Evolutionary conservation across 768 basidiomycete genomes (phyloP).

Genomic region (Tylopilus rubrobrunneus): DNA sequence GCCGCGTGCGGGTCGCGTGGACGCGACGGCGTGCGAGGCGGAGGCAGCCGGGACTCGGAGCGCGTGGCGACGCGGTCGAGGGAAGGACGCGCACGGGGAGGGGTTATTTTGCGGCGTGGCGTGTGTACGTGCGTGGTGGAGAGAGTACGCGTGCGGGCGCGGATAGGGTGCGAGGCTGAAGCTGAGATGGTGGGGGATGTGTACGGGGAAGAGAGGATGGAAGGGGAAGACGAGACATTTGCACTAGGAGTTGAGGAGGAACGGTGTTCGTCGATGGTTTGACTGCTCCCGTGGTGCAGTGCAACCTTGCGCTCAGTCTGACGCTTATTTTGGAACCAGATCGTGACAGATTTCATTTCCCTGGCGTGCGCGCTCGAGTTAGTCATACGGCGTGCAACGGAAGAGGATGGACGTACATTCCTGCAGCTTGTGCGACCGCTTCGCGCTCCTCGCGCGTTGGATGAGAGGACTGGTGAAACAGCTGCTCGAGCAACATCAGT

Average conservation of each 20-base stretch:
- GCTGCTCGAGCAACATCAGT: constrained; percentile 67
- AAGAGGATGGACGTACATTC: constrained; percentile 47
- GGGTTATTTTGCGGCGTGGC: constrained; percentile 28
- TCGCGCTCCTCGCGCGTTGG: constrained; percentile 75
- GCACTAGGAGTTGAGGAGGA: constrained; percentile 6
- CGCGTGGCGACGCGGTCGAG: constrained; percentile 30
- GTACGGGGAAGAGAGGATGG: constrained; percentile 15
- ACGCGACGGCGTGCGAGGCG: constrained; percentile 28
- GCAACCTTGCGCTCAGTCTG: constrained; percentile 53
- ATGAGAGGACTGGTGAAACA: constrained; percentile 69
- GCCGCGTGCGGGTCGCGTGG: constrained; percentile 28
- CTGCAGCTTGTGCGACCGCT: constrained; percentile 52
- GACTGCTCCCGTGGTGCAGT: constrained; percentile 34
- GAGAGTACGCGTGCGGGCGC: constrained; percentile 33
- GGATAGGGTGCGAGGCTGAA: constrained; percentile 25
- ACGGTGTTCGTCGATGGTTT: constrained; percentile 19
- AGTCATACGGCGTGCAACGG: background rate
- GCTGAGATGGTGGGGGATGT: constrained; percentile 11
- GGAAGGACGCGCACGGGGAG: constrained; percentile 29
- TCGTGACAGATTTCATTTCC: constrained; percentile 36
- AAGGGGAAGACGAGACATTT: constrained; percentile 18
- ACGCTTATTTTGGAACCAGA: constrained; percentile 35
- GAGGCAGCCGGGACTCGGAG: constrained; percentile 29
- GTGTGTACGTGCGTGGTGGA: constrained; percentile 17
- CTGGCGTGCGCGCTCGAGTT: constrained; percentile 10